Base-by-base conservation (phyloP, 2,329 filamentous ascomycete genomes). In the Penicillium sp. region DNA sequence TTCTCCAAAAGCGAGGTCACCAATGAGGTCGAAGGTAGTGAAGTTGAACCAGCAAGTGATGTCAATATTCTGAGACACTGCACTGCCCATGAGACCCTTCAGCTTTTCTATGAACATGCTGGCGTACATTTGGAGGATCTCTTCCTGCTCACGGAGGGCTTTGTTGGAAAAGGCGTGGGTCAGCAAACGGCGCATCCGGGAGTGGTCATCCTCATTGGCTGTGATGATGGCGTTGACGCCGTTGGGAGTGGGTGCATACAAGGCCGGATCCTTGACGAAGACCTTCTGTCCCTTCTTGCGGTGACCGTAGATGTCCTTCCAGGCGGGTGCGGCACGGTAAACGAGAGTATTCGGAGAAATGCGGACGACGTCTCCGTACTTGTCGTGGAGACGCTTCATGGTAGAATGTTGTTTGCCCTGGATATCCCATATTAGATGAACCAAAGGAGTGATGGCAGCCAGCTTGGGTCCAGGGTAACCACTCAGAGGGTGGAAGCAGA, bases 271-370 rank as follows among this genome's bases (percentile, higher is more conserved):
- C 50, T 70, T 72, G 41, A 62, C 49, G 27, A 67, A 68, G 4
- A 60, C 44, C 40, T 57, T 60, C 4, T 60, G 55, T 7, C 66
- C 68, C 44, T 64, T 60, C 21, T 59, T 64, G 10, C 69, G 67
- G 40, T 69, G 67, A 9, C 71, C 72, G 49, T 76, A 75, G 34
- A 76, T 73, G 8, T 69, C 70, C 48, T 71, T 71, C 70, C 70
- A 75, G 19, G 67, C 69, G 7, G 63, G 50, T 8, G 64, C 58
- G 27, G 55, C 59, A 23, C 67, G 66, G 58, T 74, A 76, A 19
- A 69, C 74, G 4, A 80, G 62, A 27, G 76, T 68, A 38, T 71
- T 70, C 0, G 78, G 78, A 0, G 69, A 66, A 15, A 76, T 70
- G 2, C 78, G 71, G 19, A 79, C 73, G 2, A 77, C 64, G 4